Base-by-base conservation (phyloP, 495 filamentous ascomycete species). In the Xylaria intraflava region DNA sequence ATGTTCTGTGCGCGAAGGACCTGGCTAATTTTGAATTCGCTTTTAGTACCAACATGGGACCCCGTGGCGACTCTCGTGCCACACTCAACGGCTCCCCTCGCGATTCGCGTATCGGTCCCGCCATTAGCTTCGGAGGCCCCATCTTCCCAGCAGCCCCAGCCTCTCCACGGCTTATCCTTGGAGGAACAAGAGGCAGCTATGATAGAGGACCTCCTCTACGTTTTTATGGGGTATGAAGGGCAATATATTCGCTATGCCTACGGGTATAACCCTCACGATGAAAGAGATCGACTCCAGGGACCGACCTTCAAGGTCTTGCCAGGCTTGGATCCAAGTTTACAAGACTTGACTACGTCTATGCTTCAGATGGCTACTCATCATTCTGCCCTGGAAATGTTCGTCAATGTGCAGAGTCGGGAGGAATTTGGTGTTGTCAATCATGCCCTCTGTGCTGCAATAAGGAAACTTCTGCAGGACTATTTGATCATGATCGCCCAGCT, bases 211-310 rank as follows among this genome's bases (percentile, higher is more conserved):
- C 70, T 98, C 19, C 67, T 96, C 30, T 96, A 90, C 66, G 90
- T 94, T 3, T 92, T 96, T 58, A 96, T 97, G 92, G 93, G 93
- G n/a, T 94, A 89, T 56, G 93, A 98, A 70, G 93, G 93, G 24
- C 90, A 95, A 67, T 96, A 96, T 67, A 87, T 97, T 58, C 89
- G 90, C 53, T 97, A 89, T 59, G 76, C 77, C 33, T 82, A 83
- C 50, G 78, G 81, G 2, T 96, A 95, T 68, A 85, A 95, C 54
- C 89, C 93, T 0, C 68, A 78, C 6, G 78, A 83, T 11, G 93
- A 98, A 67, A 90, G 90, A 55, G 89, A 93, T 65, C 83, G 90
- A 16, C 72, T 97, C 46, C 76, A 81, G 1, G 93, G 94, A 0
- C 92, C 93, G 3, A 66, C 70, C 8, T 97, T 87, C 71, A 83